Evolutionary conservation across 1,284 basidiomycete genomes (phyloP), one percentile per base, ranked within the genome.

Genomic region (Lignosus rhinocerotis): DNA sequence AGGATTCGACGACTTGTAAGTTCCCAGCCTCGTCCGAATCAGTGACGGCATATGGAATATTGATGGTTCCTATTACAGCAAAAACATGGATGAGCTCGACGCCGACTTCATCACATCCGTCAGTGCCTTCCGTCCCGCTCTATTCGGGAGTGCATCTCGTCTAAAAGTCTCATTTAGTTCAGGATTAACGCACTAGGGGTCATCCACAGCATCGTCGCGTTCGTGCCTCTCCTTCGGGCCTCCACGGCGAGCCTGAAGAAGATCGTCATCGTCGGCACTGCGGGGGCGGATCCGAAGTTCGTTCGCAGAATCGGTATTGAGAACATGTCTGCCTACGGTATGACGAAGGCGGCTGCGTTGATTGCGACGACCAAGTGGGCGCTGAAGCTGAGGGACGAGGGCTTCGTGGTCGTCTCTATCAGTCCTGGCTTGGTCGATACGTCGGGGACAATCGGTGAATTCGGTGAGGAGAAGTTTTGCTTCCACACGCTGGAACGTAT

Each of bases 301-400:
- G 69, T 65, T 12, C 45, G 69, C 21, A 47, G 46, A 5, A 39
- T 55, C 21, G 66, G 60, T 17, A 34, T 62, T 5, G 21, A 53
- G 0, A 55, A 30, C 44, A 36, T 52, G 14, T 56, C 65, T 2
- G 67, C 76, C 12, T 78, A 78, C 65, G 57, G 66, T 14, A 68
- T 74, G 12, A 71, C 72, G 31, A 78, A 78, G 63, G 72, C 74
- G 1, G 76, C 73, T 2, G 45, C 73, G n/a, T 73, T 77, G 54
- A 72, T 79, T 70, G 74, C 69, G 33, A 67, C 71, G 16, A 72
- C 69, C 32, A 78, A 79, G 60, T 79, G 73, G 57, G 75, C 78
- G 4, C 62, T 65, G 4, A 56, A 69, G 38, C 70, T 72, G 54
- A 67, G 69, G 52, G 47, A 61, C 8, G 74, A 78, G 47, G 75